A percentile compares a stretch with the other conserved stretches of the same genome.
These are phyloP conservation scores for Kodamaea alishanica DNA, from an alignment of 1,139 yeast species.

Conservation along the genomic window DNA sequence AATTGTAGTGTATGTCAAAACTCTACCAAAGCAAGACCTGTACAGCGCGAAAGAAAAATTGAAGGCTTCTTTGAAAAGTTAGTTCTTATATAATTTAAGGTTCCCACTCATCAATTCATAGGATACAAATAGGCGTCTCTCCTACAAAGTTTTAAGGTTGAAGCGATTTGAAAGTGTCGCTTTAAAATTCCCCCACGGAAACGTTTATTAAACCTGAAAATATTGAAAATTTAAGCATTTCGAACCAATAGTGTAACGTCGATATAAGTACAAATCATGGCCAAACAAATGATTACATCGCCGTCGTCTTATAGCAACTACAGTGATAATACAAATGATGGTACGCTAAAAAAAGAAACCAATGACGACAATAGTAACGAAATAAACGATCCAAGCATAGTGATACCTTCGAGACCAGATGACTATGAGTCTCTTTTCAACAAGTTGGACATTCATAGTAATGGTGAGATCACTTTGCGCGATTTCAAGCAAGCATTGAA, in stretches of 20 bases:
- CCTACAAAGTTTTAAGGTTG: no score
- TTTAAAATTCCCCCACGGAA: no score
- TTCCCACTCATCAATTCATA: no score
- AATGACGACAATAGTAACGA: not conserved
- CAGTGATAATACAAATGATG: not conserved
- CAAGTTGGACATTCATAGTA: conserved; percentile 48
- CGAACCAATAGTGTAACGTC: not conserved
- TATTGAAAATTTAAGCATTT: no score
- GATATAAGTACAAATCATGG: conserved; percentile 1
- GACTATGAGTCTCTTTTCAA: conserved; percentile 33
- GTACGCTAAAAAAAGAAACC: not conserved
- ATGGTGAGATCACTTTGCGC: conserved; percentile 54
- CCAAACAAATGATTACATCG: conserved; percentile 9
- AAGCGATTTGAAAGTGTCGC: no score
- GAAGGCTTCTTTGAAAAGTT: no score
- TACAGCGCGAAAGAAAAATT: no score
- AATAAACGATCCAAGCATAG: conserved; percentile 1
- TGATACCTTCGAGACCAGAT: conserved; percentile 13
- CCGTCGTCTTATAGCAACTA: conserved; percentile 10
- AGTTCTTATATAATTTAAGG: no score
- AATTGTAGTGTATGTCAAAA: no score
- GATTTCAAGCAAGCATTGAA: conserved; percentile 56
- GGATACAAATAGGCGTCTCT: no score
- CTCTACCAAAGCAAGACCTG: no score
- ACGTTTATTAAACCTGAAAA: no score